These are phyloP conservation scores for Epicoccum nigrum DNA, from an alignment of 2,329 filamentous ascomycete genomes.

Conservation along the genomic window DNA sequence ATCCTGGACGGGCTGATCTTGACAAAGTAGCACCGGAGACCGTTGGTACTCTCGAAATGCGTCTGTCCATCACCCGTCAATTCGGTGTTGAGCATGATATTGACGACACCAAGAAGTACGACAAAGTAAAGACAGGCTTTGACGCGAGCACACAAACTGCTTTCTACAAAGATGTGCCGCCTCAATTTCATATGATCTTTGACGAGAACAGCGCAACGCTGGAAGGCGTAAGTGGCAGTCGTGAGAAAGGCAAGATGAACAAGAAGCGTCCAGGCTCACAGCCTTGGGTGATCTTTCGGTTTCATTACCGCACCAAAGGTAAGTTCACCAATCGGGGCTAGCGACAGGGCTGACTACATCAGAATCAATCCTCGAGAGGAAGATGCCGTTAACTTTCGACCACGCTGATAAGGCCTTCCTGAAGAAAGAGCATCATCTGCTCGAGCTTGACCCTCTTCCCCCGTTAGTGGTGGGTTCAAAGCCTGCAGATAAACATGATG, in stretches of 20 bases:
- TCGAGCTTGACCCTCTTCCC: slow-evolving; percentile 27
- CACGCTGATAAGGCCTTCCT: slow-evolving; percentile 6
- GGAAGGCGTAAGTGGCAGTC: slow-evolving; percentile 11
- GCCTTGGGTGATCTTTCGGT: slow-evolving; percentile 50
- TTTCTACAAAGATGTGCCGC: slow-evolving; percentile 25
- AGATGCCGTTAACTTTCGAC: slow-evolving; percentile 18
- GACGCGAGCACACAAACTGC: background rate
- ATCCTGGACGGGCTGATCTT: slow-evolving; percentile 55
- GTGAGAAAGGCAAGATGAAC: slow-evolving; percentile 19
- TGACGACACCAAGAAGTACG: slow-evolving; percentile 19
- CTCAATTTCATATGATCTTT: slow-evolving; percentile 31
- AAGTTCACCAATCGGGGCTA: background rate
- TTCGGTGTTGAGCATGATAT: slow-evolving; percentile 24
- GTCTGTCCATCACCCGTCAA: slow-evolving; percentile 33
- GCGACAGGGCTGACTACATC: background rate
- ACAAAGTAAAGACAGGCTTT: background rate
- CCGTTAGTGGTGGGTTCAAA: slow-evolving; percentile 13
- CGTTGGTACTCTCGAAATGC: slow-evolving; percentile 43
- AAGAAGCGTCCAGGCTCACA: slow-evolving; percentile 39
- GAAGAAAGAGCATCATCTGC: slow-evolving; percentile 10
- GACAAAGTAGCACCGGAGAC: slow-evolving; percentile 21
- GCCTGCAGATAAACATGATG: slow-evolving; percentile 16
- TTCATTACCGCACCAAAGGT: slow-evolving; percentile 49
- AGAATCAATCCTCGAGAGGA: slow-evolving; percentile 25
- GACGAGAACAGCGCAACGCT: slow-evolving; percentile 24